These are phyloP conservation scores for Serendipita sp. DNA, from an alignment of 768 basidiomycete species.

Conservation along the genomic window DNA sequence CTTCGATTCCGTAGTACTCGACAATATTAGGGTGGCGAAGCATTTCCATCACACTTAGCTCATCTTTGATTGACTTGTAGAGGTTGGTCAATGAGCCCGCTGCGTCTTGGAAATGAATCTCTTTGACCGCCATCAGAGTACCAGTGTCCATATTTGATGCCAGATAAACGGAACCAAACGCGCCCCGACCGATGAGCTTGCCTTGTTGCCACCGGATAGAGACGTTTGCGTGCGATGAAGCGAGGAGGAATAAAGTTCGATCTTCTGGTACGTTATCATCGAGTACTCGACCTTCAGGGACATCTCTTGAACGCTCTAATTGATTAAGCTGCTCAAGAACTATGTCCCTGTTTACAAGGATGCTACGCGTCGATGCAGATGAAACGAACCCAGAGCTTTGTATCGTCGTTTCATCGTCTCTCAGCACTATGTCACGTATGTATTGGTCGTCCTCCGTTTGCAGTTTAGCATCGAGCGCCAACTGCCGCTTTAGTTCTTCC, in stretches of 20 bases:
- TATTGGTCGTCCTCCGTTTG: conserved; percentile 27
- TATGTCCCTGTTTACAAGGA: conserved; percentile 65
- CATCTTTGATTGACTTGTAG: conserved; percentile 86
- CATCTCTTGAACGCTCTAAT: conserved; percentile 48
- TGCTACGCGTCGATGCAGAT: conserved; percentile 31
- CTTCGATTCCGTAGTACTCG: conserved; percentile 97
- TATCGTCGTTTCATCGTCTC: conserved; percentile 1
- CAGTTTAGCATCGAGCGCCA: conserved; percentile 28
- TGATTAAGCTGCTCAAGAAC: conserved; percentile 38
- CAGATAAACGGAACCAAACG: conserved; percentile 98
- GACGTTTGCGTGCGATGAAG: conserved; percentile 88
- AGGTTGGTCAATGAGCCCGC: conserved; percentile 64
- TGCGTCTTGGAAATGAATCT: conserved; percentile 91
- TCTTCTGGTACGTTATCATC: conserved; percentile 91
- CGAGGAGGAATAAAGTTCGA: conserved; percentile 81
- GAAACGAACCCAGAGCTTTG: conserved; percentile 9
- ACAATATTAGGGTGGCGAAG: conserved; percentile 94
- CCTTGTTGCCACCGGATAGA: conserved; percentile 98
- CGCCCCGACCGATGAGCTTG: conserved; percentile 93
- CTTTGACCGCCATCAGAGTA: conserved; percentile 96
- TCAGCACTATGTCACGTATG: background rate
- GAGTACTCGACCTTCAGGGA: conserved; percentile 75
- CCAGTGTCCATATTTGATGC: conserved; percentile 94
- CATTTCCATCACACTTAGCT: conserved; percentile 96
- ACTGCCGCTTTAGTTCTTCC: conserved; percentile 41